Conservation (phyloP, 1,284 basidiomycete genomes). For the Leccinum huronense region DNA sequence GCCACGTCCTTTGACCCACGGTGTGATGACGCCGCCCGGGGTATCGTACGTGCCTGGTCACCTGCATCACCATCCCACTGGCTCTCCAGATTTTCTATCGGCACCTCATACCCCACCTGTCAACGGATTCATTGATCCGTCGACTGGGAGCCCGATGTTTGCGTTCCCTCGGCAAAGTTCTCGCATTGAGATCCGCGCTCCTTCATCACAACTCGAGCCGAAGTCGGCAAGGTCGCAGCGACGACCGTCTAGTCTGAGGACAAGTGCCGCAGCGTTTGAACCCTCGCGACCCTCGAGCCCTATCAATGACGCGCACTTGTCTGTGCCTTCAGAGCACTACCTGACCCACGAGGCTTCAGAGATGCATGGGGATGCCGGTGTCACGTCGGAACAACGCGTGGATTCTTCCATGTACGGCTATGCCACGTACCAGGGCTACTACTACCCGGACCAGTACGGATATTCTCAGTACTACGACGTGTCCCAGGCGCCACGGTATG, state of each 20-base stretch:
- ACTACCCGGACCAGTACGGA: conserved; percentile 66
- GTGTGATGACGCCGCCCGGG: conserved; percentile 45
- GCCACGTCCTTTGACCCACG: conserved; percentile 60
- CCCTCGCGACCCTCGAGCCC: conserved; percentile 37
- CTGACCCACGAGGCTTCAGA: conserved; percentile 23
- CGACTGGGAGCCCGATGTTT: conserved; percentile 64
- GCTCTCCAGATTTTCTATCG: conserved; percentile 59
- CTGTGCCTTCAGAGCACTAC: conserved; percentile 20
- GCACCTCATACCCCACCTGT: conserved; percentile 57
- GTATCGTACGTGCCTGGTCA: conserved; percentile 46
- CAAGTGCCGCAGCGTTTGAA: conserved; percentile 47
- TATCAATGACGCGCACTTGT: conserved; percentile 14
- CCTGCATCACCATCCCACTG: conserved; percentile 54
- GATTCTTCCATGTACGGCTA: conserved; percentile 50
- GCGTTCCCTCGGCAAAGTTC: conserved; percentile 68
- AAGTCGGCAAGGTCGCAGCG: conserved; percentile 37
- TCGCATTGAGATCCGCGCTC: conserved; percentile 74
- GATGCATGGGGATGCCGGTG: conserved; percentile 16
- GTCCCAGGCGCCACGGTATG: conserved; percentile 62
- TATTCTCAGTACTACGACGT: conserved; percentile 65
- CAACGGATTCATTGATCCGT: conserved; percentile 60
- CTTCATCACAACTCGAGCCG: conserved; percentile 36
- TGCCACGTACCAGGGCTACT: conserved; percentile 55
- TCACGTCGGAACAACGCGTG: conserved; percentile 28
- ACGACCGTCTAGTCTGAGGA: conserved; percentile 43